These are phyloP conservation scores for Scytalidium sp. DNA, from an alignment of 2,329 filamentous ascomycete species.

Conservation along the genomic window DNA sequence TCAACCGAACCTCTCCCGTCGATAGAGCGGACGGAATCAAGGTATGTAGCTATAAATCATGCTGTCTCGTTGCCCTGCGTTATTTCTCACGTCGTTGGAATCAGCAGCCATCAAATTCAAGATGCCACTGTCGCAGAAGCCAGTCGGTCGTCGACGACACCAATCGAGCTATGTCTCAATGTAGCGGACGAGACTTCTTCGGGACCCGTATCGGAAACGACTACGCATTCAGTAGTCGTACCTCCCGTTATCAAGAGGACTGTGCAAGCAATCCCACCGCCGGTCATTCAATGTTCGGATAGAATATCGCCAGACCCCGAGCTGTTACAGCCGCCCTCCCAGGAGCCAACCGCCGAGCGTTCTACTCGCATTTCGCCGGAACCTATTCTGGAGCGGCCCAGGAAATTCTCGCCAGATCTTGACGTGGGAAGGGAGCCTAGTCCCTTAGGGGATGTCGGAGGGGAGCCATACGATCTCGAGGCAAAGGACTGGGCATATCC, in stretches of 20 bases:
- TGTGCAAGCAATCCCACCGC: background rate
- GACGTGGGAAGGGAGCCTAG: background rate
- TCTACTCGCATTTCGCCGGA: background rate
- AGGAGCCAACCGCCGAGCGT: background rate
- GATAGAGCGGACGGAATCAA: background rate
- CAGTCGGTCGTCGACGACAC: background rate
- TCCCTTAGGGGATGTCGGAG: constrained; percentile 24
- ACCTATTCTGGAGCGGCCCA: background rate
- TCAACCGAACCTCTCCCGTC: background rate
- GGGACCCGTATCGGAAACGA: background rate
- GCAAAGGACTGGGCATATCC: constrained; percentile 23
- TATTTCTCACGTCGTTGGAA: background rate
- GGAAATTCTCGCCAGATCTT: background rate
- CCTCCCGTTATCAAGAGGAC: background rate
- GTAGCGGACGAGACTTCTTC: background rate
- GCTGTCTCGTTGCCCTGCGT: background rate
- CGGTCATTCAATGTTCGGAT: background rate
- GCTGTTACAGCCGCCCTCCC: background rate
- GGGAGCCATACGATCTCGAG: constrained; percentile 34
- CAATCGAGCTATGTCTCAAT: background rate
- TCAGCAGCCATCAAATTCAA: background rate
- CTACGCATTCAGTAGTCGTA: background rate
- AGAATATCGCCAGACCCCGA: background rate
- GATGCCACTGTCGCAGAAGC: background rate
- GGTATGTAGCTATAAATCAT: background rate